Base-by-base conservation (phyloP, 2,329 filamentous ascomycete genomes). In the Escovopsis weberi region DNA sequence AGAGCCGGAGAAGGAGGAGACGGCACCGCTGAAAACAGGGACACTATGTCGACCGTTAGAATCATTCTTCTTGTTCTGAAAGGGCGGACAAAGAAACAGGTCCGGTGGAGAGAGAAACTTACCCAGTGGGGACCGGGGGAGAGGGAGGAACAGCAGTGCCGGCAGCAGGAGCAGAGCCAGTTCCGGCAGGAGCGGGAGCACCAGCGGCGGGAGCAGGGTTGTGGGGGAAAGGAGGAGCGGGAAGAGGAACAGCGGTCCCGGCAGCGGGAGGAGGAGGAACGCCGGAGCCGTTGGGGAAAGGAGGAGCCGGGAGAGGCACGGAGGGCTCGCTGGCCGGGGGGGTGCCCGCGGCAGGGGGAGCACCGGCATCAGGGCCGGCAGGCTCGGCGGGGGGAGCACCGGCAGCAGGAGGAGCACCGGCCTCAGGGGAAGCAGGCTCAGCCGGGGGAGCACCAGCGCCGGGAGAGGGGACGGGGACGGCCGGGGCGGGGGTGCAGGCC, bases 1-100 rank as follows among this genome's bases (percentile, higher is more conserved):
- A 47, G 72, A 75, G 65, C 67, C 70, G 48, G 65, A 64, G 53
- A 76, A 57, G 55, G 67, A 64, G 53, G 65, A 32, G 28, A 32
- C 63, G 50, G 73, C 74, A 57, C 69, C 74, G 50, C 66, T 71
- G 53, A 68, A 61, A 3, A 32, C 28, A 7, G 28, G 28, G 8
- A 9, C 11, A 11, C 28, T 32, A 32, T 9, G 4, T 9, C 28
- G 28, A 9, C 8, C 8, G 28, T 32, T 32, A 32, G 28, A 9
- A 1, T 32, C 8, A 9, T 9, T 9, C 28, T 32, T 32, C 11
- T 9, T 32, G 8, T 11, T 32, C 28, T 3, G 8, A 32, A 30
- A 32, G 28, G 28, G 28, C 1, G 28, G 28, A 30, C 28, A 32
- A 32, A 9, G 3, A 11, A 9, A 32, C 4, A 9, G 8, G 7